These are phyloP conservation scores for Taxillus chinensis DNA, from an alignment of 164 flowering plant genomes.

Conservation along the genomic window DNA sequence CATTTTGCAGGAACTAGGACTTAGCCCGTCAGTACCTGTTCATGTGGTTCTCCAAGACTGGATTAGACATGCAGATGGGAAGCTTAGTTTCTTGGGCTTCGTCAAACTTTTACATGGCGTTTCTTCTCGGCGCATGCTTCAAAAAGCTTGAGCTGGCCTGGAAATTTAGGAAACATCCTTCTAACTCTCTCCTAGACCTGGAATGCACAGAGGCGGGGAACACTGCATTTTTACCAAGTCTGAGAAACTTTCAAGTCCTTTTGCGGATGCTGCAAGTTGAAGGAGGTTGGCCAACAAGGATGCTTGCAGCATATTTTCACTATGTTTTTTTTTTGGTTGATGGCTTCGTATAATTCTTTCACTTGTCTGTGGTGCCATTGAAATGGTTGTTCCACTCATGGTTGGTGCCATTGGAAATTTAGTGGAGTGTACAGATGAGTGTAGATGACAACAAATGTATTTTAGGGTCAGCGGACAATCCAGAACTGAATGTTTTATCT, in stretches of 20 bases:
- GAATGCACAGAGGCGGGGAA: slow-evolving; percentile 2
- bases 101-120: slow-evolving; percentile 77
- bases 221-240: no score
- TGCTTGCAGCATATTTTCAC: no score
- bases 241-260: no score
- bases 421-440: slow-evolving; percentile 47
- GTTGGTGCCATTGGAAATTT: slow-evolving; percentile 19
- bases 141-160: slow-evolving; percentile 47
- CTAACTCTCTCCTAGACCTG: neutral
- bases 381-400: neutral
- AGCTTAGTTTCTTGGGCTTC: slow-evolving; percentile 90
- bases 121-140: slow-evolving; percentile 58
- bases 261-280: no score
- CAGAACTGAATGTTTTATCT: neutral
- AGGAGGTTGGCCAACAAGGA: no score
- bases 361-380: neutral
- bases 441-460: slow-evolving; percentile 11
- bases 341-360: no score
- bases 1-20: slow-evolving; percentile 74
- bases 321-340: no score
- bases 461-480: slow-evolving; percentile 12
- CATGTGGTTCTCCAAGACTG: slow-evolving; percentile 94
- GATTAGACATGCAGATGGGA: slow-evolving; percentile 89
- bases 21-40: slow-evolving; percentile 80
- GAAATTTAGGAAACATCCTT: neutral